Conservation (phyloP, 2,329 filamentous ascomycete genomes). For the Botryotinia globosa region DNA sequence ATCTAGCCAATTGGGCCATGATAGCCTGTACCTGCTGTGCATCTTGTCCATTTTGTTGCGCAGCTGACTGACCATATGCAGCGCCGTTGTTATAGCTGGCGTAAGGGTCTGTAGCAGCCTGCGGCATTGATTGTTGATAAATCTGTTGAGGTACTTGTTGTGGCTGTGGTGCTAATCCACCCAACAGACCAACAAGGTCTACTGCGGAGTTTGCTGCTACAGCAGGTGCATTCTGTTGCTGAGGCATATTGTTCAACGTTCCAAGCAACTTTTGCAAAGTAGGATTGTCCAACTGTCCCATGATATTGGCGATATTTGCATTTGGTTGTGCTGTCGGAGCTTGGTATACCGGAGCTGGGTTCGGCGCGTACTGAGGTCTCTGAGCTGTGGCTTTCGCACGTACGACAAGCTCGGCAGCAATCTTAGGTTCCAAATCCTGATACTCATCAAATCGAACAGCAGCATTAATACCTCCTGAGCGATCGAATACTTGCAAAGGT, state of each 20-base stretch:
- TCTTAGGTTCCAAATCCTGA: slow-evolving; percentile 71
- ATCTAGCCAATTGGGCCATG: slow-evolving; percentile 68
- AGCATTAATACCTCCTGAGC: slow-evolving; percentile 65
- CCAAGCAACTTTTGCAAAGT: slow-evolving; percentile 69
- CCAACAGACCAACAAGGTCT: slow-evolving; percentile 37
- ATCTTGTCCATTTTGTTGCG: slow-evolving; percentile 39
- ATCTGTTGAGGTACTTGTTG: slow-evolving; percentile 28
- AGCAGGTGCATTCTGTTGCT: slow-evolving; percentile 31
- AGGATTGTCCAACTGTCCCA: slow-evolving; percentile 65
- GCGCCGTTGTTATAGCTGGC: slow-evolving; percentile 2
- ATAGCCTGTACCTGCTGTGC: slow-evolving; percentile 66
- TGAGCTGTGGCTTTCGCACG: slow-evolving; percentile 59
- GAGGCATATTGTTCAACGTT: slow-evolving; percentile 45
- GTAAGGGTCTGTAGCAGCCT: slow-evolving; percentile 21
- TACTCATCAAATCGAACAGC: slow-evolving; percentile 85
- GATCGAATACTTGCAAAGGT: slow-evolving; percentile 80
- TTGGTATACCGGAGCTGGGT: slow-evolving; percentile 36
- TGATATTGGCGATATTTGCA: slow-evolving; percentile 60
- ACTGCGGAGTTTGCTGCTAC: slow-evolving; percentile 39
- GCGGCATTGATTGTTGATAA: slow-evolving; percentile 31
- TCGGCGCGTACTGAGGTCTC: slow-evolving; percentile 34
- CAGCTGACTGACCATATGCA: slow-evolving; percentile 9
- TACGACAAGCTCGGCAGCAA: slow-evolving; percentile 77
- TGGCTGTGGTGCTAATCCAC: slow-evolving; percentile 31
- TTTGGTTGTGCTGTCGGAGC: slow-evolving; percentile 38